Conservation (phyloP, 73 alveolate species). For the Paramecium tetraurelia region DNA sequence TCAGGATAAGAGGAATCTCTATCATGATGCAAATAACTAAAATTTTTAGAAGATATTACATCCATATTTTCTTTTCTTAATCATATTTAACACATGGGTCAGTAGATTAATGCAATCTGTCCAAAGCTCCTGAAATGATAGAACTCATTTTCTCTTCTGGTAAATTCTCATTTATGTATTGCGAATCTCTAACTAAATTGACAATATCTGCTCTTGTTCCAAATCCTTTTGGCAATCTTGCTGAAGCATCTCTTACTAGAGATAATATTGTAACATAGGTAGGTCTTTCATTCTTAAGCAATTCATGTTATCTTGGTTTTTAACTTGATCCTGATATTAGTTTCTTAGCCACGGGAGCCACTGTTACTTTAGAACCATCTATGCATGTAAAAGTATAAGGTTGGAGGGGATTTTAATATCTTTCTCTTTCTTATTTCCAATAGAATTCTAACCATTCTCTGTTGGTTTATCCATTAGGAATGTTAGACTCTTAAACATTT, state of each 20-base stretch:
- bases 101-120: conserved; percentile 95
- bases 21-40: conserved; percentile 86
- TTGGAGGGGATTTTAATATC: conserved; percentile 89
- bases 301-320: conserved; percentile 97
- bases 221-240: conserved; percentile 96
- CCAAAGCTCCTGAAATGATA: conserved; percentile 97
- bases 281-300: conserved; percentile 90
- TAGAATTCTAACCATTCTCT: conserved; percentile 81
- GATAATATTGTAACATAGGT: conserved; percentile 93
- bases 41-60: background rate
- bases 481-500: background rate
- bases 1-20: conserved; percentile 87
- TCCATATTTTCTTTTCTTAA: conserved; percentile 94
- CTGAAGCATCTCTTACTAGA: conserved; percentile 97
- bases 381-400: conserved; percentile 93
- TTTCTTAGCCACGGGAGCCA: conserved; percentile 93
- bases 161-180: conserved; percentile 82
- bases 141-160: conserved; percentile 83
- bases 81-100: conserved; percentile 98
- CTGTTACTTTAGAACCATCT: conserved; percentile 91
- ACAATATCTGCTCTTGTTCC: conserved; percentile 98
- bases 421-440: conserved; percentile 87
- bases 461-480: conserved; percentile 6
- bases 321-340: conserved; percentile 65
- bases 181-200: conserved; percentile 83